Conservation (phyloP, 148 eudicot species). For the Simmondsia chinensis region DNA sequence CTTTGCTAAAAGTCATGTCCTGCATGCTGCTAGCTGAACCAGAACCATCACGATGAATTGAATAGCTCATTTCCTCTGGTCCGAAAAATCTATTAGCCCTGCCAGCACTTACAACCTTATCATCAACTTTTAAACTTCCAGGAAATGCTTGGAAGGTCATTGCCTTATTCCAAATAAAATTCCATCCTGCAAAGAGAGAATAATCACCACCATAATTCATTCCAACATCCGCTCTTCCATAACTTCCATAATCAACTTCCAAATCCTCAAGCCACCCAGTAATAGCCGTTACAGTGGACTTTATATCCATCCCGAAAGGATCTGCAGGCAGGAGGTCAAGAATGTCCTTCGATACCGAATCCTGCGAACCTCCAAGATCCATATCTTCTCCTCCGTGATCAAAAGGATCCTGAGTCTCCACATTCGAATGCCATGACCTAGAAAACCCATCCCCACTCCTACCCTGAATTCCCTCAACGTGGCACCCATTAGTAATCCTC, state of each 20-base stretch:
- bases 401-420: constrained; percentile 21
- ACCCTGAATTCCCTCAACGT: constrained; percentile 38
- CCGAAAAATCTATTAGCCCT: constrained; percentile 1
- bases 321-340: constrained; percentile 77
- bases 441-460: constrained; percentile 23
- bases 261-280: constrained; percentile 69
- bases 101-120: constrained; percentile 10
- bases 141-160: constrained; percentile 36
- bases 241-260: constrained; percentile 41
- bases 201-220: constrained; percentile 28
- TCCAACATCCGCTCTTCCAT: constrained; percentile 19
- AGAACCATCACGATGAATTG: constrained; percentile 6
- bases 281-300: constrained; percentile 65
- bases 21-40: constrained; percentile 7
- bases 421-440: constrained; percentile 13
- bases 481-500: constrained; percentile 39
- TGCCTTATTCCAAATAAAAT: constrained; percentile 41
- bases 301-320: constrained; percentile 89
- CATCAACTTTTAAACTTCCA: constrained; percentile 14
- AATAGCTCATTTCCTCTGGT: constrained; percentile 6
- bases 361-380: constrained; percentile 30
- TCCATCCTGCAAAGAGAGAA: constrained; percentile 39
- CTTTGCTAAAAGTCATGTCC: constrained; percentile 1
- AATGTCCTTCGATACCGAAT: constrained; percentile 36
- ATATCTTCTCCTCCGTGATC: constrained; percentile 28